Percentiles rank a stretch among this genome's conserved stretches.
phyloP scores from a whole-genome alignment of 768 basidiomycete species.

The Heimioporus sp. region DNA sequence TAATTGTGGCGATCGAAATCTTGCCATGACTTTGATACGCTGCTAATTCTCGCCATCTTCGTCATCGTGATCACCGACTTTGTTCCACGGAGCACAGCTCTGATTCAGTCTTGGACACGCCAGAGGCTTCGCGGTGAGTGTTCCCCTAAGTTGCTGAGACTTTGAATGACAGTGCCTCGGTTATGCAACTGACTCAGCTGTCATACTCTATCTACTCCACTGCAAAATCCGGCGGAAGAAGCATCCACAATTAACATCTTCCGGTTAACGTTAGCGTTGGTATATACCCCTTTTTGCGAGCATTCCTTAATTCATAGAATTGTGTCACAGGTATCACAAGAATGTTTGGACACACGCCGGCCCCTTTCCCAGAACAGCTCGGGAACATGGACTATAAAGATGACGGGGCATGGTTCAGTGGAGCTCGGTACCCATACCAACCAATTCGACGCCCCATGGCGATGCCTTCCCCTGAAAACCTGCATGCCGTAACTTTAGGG shows the following conservation, averaged over 20 bases:
- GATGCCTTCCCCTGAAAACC: conserved; percentile 14
- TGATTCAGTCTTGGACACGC: too few relatives aligned
- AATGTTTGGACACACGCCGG: conserved; percentile 14
- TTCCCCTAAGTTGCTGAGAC: not conserved
- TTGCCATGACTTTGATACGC: not conserved
- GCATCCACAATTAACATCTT: not conserved
- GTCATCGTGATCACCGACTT: not conserved
- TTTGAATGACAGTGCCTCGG: not conserved
- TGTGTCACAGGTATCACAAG: not conserved
- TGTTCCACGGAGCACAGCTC: too few relatives aligned
- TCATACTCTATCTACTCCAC: not conserved
- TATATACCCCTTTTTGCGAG: not conserved
- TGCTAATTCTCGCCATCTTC: too few relatives aligned
- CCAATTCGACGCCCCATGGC: conserved; percentile 7
- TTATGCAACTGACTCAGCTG: not conserved
- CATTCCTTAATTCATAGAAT: conserved; percentile 1
- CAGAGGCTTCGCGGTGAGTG: too few relatives aligned
- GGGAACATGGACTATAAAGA: conserved; percentile 19
- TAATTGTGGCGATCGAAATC: not conserved
- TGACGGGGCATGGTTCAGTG: conserved; percentile 2
- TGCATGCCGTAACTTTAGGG: conserved; percentile 19
- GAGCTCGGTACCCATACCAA: conserved; percentile 16
- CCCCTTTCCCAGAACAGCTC: conserved; percentile 12
- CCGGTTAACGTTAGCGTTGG: conserved; percentile 3
- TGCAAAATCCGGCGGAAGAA: not conserved